Conservation (phyloP, 2,329 filamentous ascomycete species). For the Ophiognomonia clavigignenti-juglandacearum region DNA sequence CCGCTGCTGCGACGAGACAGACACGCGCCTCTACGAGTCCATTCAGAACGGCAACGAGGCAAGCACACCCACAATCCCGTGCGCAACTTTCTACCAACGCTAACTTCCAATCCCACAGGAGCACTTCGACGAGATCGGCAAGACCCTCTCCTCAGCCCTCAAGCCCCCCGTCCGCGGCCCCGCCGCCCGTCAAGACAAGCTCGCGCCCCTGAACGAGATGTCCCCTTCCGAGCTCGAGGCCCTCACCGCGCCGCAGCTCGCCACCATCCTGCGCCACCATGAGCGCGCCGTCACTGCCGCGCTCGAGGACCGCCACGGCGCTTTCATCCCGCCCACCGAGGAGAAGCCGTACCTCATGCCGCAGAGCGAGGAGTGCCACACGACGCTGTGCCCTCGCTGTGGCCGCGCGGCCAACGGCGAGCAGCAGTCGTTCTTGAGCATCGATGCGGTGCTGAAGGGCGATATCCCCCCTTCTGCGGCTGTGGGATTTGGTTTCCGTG, state of each 20-base stretch:
- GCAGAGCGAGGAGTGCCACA: constrained; percentile 40
- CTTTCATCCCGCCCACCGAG: neutral
- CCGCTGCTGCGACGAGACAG: constrained; percentile 62
- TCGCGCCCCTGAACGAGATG: constrained; percentile 42
- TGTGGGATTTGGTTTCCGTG: constrained; percentile 48
- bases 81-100: too few species aligned
- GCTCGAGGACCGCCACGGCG: constrained; percentile 14
- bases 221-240: constrained; percentile 33
- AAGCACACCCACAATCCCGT: too few species aligned
- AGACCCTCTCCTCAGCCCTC: constrained; percentile 27
- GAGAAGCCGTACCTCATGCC: constrained; percentile 7
- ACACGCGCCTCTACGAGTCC: constrained; percentile 34
- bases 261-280: constrained; percentile 43
- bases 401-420: constrained; percentile 32
- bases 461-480: constrained; percentile 46
- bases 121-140: constrained; percentile 31
- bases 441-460: constrained; percentile 44
- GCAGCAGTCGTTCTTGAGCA: constrained; percentile 43
- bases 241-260: constrained; percentile 45
- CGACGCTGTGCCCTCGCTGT: constrained; percentile 46
- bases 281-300: constrained; percentile 27
- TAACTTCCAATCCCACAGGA: constrained; percentile 13
- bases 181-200: constrained; percentile 35
- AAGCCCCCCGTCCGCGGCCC: constrained; percentile 33
- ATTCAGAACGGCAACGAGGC: constrained; percentile 18